Conservation (phyloP, 2,329 filamentous ascomycete genomes). For the Fusarium incarnatum region DNA sequence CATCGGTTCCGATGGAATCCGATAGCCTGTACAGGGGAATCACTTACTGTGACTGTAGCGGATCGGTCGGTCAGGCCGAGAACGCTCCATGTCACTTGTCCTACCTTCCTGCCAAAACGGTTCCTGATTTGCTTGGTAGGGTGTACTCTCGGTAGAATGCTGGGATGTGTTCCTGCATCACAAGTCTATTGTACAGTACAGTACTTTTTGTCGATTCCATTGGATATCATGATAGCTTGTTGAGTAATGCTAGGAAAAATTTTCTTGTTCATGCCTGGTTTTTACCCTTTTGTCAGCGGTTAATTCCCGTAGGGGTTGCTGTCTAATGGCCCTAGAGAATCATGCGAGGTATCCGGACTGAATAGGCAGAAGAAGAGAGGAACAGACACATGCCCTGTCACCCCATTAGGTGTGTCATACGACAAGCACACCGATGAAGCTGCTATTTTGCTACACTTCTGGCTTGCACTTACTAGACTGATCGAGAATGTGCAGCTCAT, state of each 20-base stretch:
- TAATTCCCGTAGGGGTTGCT: conserved; percentile 13
- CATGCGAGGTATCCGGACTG: conserved; percentile 9
- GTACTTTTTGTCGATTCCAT: neutral
- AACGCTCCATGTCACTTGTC: conserved; percentile 24
- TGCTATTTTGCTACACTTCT: conserved; percentile 2
- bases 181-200: neutral
- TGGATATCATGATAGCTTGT: neutral
- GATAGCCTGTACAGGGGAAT: conserved; percentile 10
- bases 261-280: neutral
- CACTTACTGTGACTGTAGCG: conserved; percentile 16
- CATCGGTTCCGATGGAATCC: conserved; percentile 27
- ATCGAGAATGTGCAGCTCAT: conserved; percentile 13
- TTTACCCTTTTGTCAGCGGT: conserved; percentile 20
- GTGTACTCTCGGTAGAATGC: conserved; percentile 8
- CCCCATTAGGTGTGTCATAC: conserved; percentile 43
- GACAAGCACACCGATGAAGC: conserved; percentile 18
- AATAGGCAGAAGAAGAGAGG: conserved; percentile 6
- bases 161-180: conserved; percentile 34
- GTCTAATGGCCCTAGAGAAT: conserved; percentile 7
- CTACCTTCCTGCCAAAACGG: conserved; percentile 32
- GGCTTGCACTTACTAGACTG: conserved; percentile 16
- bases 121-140: conserved; percentile 13
- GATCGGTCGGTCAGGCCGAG: conserved; percentile 44
- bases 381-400: conserved; percentile 36
- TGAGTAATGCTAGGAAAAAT: neutral